phyloP scores from a whole-genome alignment of 2,329 filamentous ascomycete species.

The Paracorniculantispora psalliotae region DNA sequence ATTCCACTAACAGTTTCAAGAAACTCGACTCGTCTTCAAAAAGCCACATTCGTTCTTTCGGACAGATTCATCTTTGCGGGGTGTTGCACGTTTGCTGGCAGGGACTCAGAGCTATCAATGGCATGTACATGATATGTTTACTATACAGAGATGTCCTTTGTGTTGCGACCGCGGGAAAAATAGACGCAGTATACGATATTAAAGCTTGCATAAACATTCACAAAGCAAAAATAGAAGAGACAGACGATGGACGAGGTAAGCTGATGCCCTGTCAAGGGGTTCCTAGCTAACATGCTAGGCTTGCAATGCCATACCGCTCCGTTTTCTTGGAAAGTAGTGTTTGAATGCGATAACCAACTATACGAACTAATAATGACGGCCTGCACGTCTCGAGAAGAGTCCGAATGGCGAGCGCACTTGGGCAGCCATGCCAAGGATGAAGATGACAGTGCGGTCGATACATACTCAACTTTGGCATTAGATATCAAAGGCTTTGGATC shows the following conservation, averaged over 20 bases:
- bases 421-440: slow-evolving; percentile 45
- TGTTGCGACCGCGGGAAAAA: slow-evolving; percentile 62
- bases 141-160: slow-evolving; percentile 79
- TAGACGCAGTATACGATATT: slow-evolving; percentile 65
- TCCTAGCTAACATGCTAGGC: slow-evolving; percentile 45
- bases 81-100: slow-evolving; percentile 81
- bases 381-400: slow-evolving; percentile 74
- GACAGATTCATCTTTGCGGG: slow-evolving; percentile 76
- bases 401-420: slow-evolving; percentile 72
- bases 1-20: slow-evolving; percentile 24
- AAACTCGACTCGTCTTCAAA: slow-evolving; percentile 49
- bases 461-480: slow-evolving; percentile 57
- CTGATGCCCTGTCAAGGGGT: neutral
- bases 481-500: slow-evolving; percentile 70
- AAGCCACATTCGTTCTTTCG: slow-evolving; percentile 71
- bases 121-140: slow-evolving; percentile 78
- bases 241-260: slow-evolving; percentile 70
- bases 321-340: slow-evolving; percentile 88
- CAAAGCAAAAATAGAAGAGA: slow-evolving; percentile 62
- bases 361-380: slow-evolving; percentile 86
- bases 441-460: slow-evolving; percentile 39
- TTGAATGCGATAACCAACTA: slow-evolving; percentile 69
- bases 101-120: slow-evolving; percentile 59
- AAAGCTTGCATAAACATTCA: slow-evolving; percentile 68
- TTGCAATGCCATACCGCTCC: slow-evolving; percentile 82